phyloP scores from a whole-genome alignment of 371 early-diverging fungal species.

The Choanephora cucurbitarum region DNA sequence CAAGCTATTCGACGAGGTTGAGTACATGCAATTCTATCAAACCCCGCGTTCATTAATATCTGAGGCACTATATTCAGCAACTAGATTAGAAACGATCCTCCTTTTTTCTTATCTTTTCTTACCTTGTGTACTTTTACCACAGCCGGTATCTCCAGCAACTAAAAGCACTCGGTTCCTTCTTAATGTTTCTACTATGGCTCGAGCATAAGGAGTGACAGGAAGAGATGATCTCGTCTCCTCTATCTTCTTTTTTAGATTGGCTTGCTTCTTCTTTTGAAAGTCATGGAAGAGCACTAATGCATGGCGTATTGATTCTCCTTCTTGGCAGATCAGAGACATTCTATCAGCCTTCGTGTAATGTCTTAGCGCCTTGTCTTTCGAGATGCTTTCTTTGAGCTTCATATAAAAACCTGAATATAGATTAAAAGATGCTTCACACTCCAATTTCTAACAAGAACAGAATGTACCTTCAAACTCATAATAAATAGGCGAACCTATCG shows the following conservation, averaged over 20 bases:
- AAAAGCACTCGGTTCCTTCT: slow-evolving; percentile 56
- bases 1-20: slow-evolving; percentile 95
- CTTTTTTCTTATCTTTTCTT: not conserved
- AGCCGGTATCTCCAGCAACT: slow-evolving; percentile 83
- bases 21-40: slow-evolving; percentile 82
- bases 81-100: too few species aligned
- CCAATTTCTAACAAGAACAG: not conserved
- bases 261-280: slow-evolving; percentile 53
- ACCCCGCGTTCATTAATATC: slow-evolving; percentile 72
- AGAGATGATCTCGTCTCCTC: slow-evolving; percentile 49
- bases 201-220: slow-evolving; percentile 64
- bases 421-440: not conserved
- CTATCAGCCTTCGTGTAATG: not conserved
- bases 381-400: slow-evolving; percentile 35
- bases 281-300: slow-evolving; percentile 61
- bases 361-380: slow-evolving; percentile 5
- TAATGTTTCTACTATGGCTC: slow-evolving; percentile 61
- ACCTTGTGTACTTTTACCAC: slow-evolving; percentile 85
- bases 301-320: slow-evolving; percentile 49
- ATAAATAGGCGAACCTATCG: slow-evolving; percentile 47
- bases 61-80: too few species aligned
- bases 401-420: slow-evolving; percentile 33
- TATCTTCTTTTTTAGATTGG: slow-evolving; percentile 49
- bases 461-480: slow-evolving; percentile 51
- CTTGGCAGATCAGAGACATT: slow-evolving; percentile 24